A percentile compares a stretch with the other conserved stretches of the same genome.
Evolutionary conservation across 495 filamentous ascomycete species (phyloP).

Genomic region (Hamigera avellanea): DNA sequence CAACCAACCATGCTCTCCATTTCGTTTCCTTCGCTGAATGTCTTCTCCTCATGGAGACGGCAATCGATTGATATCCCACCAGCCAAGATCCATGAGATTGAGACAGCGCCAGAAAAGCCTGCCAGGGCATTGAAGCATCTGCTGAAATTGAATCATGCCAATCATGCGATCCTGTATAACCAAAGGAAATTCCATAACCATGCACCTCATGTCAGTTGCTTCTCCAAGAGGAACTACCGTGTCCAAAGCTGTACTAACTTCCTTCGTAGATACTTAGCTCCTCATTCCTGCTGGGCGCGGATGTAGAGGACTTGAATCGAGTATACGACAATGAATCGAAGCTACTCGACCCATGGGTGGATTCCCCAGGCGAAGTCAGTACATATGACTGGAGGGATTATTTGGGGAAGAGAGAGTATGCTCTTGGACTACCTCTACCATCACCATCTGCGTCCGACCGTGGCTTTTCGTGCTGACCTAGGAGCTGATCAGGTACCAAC

Average conservation of each 20-base stretch:
- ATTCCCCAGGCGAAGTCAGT: conserved; percentile 74
- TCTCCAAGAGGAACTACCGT: conserved; percentile 9
- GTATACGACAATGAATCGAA: conserved; percentile 70
- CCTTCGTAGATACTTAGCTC: conserved; percentile 53
- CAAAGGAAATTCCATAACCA: conserved; percentile 78
- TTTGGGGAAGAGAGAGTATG: conserved; percentile 55
- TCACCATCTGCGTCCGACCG: too few relatives aligned
- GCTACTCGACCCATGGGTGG: conserved; percentile 66
- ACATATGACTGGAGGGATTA: conserved; percentile 77
- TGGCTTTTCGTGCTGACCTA: background rate
- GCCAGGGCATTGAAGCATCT: conserved; percentile 81
- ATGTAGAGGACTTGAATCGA: conserved; percentile 54
- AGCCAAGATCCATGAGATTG: conserved; percentile 64
- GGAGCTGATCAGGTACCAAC: conserved; percentile 52
- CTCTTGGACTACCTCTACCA: conserved; percentile 2
- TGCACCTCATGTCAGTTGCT: conserved; percentile 54
- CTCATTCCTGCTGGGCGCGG: conserved; percentile 72
- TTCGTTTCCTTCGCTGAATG: background rate
- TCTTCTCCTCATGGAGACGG: conserved; percentile 5
- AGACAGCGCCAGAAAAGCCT: conserved; percentile 65
- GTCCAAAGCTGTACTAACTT: background rate
- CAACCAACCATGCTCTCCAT: background rate
- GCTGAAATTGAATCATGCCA: conserved; percentile 80
- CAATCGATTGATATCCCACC: conserved; percentile 51
- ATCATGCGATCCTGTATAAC: conserved; percentile 72